Conservation (phyloP, 2,329 filamentous ascomycete genomes). For the Fusarium buxicola region DNA sequence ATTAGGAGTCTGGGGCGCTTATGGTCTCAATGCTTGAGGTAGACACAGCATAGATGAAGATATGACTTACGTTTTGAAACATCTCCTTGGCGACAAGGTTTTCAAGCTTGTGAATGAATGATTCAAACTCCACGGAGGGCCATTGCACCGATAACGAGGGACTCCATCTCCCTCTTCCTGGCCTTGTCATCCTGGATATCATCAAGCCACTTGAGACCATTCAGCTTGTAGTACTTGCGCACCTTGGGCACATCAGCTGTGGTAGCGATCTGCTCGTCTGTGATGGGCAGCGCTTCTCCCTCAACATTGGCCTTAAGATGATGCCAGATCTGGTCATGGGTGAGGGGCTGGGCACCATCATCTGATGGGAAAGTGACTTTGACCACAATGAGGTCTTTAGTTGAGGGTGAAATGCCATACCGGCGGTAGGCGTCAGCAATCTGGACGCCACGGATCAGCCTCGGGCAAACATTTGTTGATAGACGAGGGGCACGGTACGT, state of each 20-base stretch:
- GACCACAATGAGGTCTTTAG: constrained; percentile 79
- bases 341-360: constrained; percentile 54
- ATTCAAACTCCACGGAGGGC: constrained; percentile 62
- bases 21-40: constrained; percentile 42
- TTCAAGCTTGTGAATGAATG: neutral
- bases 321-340: constrained; percentile 60
- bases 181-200: constrained; percentile 56
- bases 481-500: constrained; percentile 61
- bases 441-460: constrained; percentile 56
- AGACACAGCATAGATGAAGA: constrained; percentile 45
- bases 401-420: constrained; percentile 82
- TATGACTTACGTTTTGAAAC: constrained; percentile 43
- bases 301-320: constrained; percentile 74
- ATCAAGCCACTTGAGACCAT: constrained; percentile 65
- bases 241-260: constrained; percentile 76
- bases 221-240: constrained; percentile 88
- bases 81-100: constrained; percentile 13
- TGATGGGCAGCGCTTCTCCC: constrained; percentile 69
- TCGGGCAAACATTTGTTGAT: neutral
- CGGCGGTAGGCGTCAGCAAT: constrained; percentile 92
- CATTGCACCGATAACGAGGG: constrained; percentile 79
- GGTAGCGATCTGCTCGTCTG: constrained; percentile 69
- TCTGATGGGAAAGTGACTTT: constrained; percentile 73
- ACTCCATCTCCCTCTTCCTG: constrained; percentile 70
- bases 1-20: constrained; percentile 45